Evolutionary conservation across 1,284 basidiomycete genomes (phyloP), one percentile per base, ranked within the genome.

Genomic region (Stereum hirsutum): DNA sequence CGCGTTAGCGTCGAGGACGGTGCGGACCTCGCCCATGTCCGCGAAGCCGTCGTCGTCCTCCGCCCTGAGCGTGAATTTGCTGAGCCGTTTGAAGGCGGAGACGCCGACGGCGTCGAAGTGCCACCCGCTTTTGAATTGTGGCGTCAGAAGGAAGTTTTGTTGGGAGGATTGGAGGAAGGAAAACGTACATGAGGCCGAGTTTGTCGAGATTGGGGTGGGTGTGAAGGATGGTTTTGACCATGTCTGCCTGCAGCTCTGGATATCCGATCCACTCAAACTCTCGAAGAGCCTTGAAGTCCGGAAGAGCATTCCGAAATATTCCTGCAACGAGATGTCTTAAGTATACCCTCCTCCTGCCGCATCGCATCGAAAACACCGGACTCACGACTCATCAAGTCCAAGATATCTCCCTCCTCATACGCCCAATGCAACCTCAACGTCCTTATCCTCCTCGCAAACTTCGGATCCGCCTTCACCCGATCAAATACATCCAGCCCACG

Each of bases 261-360:
- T 81, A 81, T 4, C 79, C 79, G 19, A 81, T 79, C 79, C 78
- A 83, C 57, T 83, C 79, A 54, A 81, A 79, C 47, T 80, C 75
- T 23, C 63, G 57, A 7, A 81, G 60, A 10, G 69, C 68, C 45
- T 63, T 76, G 59, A 81, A 81, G 27, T 73, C 72, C 1, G 76
- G 75, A 5, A 81, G 63, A 1, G 75, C 70, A 4, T 70, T 72
- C 41, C 71, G 71, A 57, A 81, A 77, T 38, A 79, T 72, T 26
- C 74, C 72, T 75, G 39, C 14, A 30, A 32, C 15, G 6, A 34
- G 27, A 42, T 19, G 27, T 2, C 17, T 21, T 46, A 25, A 32
- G n/a, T 33, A 6, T 24, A 15, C 17, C n/a, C 10, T n/a, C 41
- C 17, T 28, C 35, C 17, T 17, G 26, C 21, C 10, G 11, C 8